A percentile compares a stretch with the other conserved stretches of the same genome.
phyloP scores from a whole-genome alignment of 371 early-diverging fungal species.

The Apophysomyces elegans region DNA sequence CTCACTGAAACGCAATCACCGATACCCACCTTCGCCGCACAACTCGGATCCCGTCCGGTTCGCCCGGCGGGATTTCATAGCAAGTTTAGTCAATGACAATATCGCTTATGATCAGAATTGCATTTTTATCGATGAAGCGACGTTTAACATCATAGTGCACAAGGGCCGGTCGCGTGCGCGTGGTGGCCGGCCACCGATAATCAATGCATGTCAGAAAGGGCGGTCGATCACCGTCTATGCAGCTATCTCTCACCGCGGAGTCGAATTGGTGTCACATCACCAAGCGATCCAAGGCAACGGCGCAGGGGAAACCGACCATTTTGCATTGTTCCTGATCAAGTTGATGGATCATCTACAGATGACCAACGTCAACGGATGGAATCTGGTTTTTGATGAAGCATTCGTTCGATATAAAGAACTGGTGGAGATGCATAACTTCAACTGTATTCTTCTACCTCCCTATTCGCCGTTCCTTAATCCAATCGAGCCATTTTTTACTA shows the following conservation, averaged over 20 bases:
- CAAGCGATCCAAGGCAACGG: background rate
- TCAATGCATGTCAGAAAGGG: conserved; percentile 7
- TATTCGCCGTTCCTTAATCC: conserved; percentile 14
- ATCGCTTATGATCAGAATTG: conserved; percentile 11
- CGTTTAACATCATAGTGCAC: conserved; percentile 1
- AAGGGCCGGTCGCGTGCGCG: conserved; percentile 9
- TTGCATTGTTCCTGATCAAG: conserved; percentile 5
- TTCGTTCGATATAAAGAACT: background rate
- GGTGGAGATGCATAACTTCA: conserved; percentile 7
- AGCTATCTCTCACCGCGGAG: conserved; percentile 5
- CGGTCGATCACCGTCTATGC: background rate
- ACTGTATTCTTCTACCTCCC: conserved; percentile 5
- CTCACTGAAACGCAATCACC: background rate
- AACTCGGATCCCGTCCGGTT: background rate
- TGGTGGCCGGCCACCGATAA: background rate
- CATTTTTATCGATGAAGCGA: conserved; percentile 14
- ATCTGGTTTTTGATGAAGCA: conserved; percentile 6
- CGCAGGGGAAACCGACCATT: background rate
- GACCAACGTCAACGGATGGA: conserved; percentile 4
- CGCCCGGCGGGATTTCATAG: background rate
- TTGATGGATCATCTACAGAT: conserved; percentile 6
- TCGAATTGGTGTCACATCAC: conserved; percentile 2
- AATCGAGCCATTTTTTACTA: conserved; percentile 11
- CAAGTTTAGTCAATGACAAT: background rate
- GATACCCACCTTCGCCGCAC: conserved; percentile 1